Evolutionary conservation across 2,329 filamentous ascomycete species (phyloP).

Genomic region (Xylaria sp.): DNA sequence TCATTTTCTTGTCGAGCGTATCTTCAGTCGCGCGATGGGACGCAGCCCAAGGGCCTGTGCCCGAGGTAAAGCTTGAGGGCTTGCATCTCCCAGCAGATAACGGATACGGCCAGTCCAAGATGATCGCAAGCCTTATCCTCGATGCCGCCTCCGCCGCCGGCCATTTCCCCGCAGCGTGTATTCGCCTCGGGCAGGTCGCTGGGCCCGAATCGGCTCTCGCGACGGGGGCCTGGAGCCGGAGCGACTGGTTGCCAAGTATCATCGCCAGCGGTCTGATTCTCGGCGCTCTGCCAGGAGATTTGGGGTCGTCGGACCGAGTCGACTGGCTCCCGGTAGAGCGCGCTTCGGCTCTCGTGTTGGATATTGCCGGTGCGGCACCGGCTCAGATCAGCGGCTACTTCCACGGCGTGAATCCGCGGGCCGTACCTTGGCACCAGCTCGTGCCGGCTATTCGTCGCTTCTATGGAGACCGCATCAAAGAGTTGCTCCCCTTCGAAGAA

Average conservation of each 20-base stretch:
- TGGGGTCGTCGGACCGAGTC: conserved; percentile 57
- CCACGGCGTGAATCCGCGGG: conserved; percentile 60
- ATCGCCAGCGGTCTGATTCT: conserved; percentile 61
- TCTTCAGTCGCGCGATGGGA: conserved; percentile 52
- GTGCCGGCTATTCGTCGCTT: conserved; percentile 54
- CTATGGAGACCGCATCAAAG: conserved; percentile 53
- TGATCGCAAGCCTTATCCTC: conserved; percentile 55
- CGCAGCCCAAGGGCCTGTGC: conserved; percentile 46
- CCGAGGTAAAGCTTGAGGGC: conserved; percentile 53
- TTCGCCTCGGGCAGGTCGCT: conserved; percentile 61
- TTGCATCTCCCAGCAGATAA: conserved; percentile 45
- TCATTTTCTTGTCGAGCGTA: conserved; percentile 57
- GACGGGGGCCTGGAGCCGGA: conserved; percentile 62
- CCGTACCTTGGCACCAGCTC: conserved; percentile 55
- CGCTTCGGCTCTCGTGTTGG: conserved; percentile 58
- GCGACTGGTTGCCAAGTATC: conserved; percentile 67
- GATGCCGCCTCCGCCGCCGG: conserved; percentile 51
- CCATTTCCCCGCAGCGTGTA: conserved; percentile 53
- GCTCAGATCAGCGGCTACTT: conserved; percentile 54
- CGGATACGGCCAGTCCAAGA: conserved; percentile 58
- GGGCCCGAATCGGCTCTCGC: conserved; percentile 50
- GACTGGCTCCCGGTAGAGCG: conserved; percentile 66
- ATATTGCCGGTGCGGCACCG: conserved; percentile 52
- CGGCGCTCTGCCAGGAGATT: conserved; percentile 56
- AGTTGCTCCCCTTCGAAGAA: conserved; percentile 55